phyloP scores from a whole-genome alignment of 2,329 filamentous ascomycete species.

The Neodidymelliopsis sp. region DNA sequence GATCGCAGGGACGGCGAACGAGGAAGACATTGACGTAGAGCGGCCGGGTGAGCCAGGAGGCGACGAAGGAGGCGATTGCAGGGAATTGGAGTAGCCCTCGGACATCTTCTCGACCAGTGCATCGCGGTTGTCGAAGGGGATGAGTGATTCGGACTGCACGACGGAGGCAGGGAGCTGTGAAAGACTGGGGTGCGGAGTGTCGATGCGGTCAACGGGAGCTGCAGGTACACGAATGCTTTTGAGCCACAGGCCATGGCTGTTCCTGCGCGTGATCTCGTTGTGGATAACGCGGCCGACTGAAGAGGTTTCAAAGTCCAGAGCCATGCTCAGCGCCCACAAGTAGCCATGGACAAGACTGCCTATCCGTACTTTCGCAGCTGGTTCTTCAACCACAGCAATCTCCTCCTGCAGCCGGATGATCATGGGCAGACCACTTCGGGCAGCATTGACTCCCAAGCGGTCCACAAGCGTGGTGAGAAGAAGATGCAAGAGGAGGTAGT shows the following conservation, averaged over 20 bases:
- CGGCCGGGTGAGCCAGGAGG: constrained; percentile 74
- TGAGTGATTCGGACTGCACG: constrained; percentile 54
- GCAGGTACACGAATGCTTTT: constrained; percentile 76
- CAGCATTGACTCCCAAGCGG: constrained; percentile 82
- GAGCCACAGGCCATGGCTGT: constrained; percentile 79
- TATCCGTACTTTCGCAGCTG: constrained; percentile 76
- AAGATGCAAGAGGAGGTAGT: constrained; percentile 79
- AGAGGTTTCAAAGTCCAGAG: constrained; percentile 77
- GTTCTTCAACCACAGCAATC: constrained; percentile 70
- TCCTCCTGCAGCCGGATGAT: constrained; percentile 87
- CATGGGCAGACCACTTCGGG: constrained; percentile 83
- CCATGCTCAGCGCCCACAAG: constrained; percentile 79
- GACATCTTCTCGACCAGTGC: constrained; percentile 78
- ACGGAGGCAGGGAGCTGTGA: constrained; percentile 33
- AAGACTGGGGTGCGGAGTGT: constrained; percentile 37
- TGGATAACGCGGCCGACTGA: constrained; percentile 74
- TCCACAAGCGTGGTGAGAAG: constrained; percentile 77
- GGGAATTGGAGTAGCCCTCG: constrained; percentile 69
- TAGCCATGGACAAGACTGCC: constrained; percentile 90
- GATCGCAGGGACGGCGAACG: constrained; percentile 53
- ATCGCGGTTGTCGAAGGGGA: constrained; percentile 77
- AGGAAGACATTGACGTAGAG: constrained; percentile 64
- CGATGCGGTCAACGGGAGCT: constrained; percentile 67
- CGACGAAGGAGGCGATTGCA: constrained; percentile 71
- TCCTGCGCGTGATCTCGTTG: constrained; percentile 77